Evolutionary conservation across 2,329 filamentous ascomycete species (phyloP).

Genomic region (Endocalyx cinctus): DNA sequence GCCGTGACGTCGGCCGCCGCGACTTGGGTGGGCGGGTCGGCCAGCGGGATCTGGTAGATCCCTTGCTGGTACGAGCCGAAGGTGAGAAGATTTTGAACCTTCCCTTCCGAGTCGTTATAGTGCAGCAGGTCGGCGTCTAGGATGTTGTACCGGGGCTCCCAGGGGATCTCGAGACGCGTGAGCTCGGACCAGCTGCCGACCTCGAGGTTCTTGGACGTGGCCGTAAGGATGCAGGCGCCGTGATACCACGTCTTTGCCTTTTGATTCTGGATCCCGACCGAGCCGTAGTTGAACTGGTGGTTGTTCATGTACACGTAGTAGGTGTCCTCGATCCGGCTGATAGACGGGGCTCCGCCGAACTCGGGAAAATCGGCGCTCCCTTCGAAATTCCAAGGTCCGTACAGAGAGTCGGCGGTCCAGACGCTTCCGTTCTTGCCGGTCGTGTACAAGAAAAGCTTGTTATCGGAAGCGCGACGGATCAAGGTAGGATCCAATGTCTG

Average conservation of each 20-base stretch:
- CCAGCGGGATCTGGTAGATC: conserved; percentile 18
- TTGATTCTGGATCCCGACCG: conserved; percentile 11
- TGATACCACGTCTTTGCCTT: conserved; percentile 11
- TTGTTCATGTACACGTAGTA: conserved; percentile 20
- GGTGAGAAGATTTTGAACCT: conserved; percentile 9
- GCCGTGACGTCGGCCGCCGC: too few species aligned
- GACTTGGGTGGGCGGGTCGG: conserved; percentile 11
- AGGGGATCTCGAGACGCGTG: conserved; percentile 16
- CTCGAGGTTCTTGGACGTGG: conserved; percentile 15
- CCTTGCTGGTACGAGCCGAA: conserved; percentile 21
- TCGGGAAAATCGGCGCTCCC: conserved; percentile 10
- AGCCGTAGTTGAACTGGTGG: conserved; percentile 16
- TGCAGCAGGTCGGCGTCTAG: conserved; percentile 16
- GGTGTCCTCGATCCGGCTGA: conserved; percentile 13
- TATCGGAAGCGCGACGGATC: conserved; percentile 16
- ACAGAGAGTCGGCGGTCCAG: conserved; percentile 17
- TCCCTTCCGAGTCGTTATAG: conserved; percentile 9
- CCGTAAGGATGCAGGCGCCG: conserved; percentile 12
- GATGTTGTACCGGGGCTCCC: conserved; percentile 17
- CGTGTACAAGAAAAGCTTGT: conserved; percentile 18
- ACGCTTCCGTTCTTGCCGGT: conserved; percentile 17
- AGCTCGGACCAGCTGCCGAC: conserved; percentile 13
- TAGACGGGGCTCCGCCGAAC: conserved; percentile 14
- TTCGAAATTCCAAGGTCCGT: conserved; percentile 18
- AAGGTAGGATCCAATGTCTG: conserved; percentile 17